phyloP scores from a whole-genome alignment of 352 stramenopile species.

The Phytophthora ohioensis region DNA sequence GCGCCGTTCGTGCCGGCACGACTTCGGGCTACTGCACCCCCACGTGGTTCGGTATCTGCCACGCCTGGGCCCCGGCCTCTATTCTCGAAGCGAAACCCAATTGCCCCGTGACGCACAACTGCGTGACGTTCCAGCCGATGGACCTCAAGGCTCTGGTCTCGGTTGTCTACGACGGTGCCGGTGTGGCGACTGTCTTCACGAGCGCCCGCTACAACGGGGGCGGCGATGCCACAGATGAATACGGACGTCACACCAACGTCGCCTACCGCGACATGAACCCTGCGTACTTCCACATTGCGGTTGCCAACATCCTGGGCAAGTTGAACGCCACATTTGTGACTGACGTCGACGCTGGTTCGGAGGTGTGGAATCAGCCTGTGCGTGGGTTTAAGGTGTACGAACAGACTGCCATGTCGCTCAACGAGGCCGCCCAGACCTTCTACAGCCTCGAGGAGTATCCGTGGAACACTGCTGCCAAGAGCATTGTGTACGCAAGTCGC shows the following conservation, averaged over 20 bases:
- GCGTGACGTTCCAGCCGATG: slow-evolving; percentile 45
- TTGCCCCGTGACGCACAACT: slow-evolving; percentile 53
- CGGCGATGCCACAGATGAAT: slow-evolving; percentile 40
- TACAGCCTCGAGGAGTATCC: slow-evolving; percentile 56
- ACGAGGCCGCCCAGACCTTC: slow-evolving; percentile 39
- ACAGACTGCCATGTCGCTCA: slow-evolving; percentile 40
- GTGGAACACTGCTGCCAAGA: slow-evolving; percentile 44
- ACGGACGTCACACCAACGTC: slow-evolving; percentile 48
- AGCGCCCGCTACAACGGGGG: slow-evolving; percentile 44
- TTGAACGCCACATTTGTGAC: slow-evolving; percentile 49
- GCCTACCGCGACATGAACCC: slow-evolving; percentile 58
- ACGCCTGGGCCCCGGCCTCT: slow-evolving; percentile 50
- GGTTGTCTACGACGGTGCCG: slow-evolving; percentile 47
- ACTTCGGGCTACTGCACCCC: slow-evolving; percentile 51
- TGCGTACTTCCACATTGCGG: slow-evolving; percentile 58
- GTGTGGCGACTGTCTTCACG: slow-evolving; percentile 46
- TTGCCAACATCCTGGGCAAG: slow-evolving; percentile 54
- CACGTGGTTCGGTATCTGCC: slow-evolving; percentile 59
- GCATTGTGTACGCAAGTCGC: no score
- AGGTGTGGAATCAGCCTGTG: slow-evolving; percentile 64
- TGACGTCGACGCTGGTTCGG: slow-evolving; percentile 37
- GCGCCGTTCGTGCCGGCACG: slow-evolving; percentile 33
- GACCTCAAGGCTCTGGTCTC: slow-evolving; percentile 33
- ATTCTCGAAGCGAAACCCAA: slow-evolving; percentile 52
- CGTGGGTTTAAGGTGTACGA: slow-evolving; percentile 38